phyloP scores from a whole-genome alignment of 208 protist species.

The Crithidia bombi region DNA sequence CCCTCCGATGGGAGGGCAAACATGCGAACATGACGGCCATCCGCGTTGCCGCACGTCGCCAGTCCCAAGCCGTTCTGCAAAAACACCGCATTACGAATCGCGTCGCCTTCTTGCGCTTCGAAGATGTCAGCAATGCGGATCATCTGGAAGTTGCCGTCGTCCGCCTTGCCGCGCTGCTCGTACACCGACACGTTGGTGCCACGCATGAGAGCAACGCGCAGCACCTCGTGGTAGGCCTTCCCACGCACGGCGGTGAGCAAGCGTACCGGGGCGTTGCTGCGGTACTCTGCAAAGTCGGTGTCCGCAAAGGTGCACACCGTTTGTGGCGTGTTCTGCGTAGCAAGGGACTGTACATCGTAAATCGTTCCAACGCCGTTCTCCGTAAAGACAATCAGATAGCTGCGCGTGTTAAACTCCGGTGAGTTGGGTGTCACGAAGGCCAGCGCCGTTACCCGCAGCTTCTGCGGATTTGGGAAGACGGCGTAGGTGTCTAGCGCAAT shows the following conservation, averaged over 20 bases:
- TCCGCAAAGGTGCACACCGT: constrained; percentile 60
- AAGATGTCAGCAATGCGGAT: constrained; percentile 46
- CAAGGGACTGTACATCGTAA: constrained; percentile 50
- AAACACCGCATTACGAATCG: constrained; percentile 52
- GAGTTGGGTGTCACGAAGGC: constrained; percentile 48
- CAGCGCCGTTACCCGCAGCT: constrained; percentile 55
- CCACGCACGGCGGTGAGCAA: constrained; percentile 57
- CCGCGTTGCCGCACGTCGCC: constrained; percentile 63
- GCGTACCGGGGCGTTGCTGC: constrained; percentile 39
- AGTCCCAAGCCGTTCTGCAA: constrained; percentile 59
- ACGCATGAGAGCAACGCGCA: constrained; percentile 54
- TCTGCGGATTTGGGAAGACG: constrained; percentile 46
- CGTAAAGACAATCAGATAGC: constrained; percentile 63
- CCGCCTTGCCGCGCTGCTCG: constrained; percentile 43
- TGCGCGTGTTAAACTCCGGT: constrained; percentile 73
- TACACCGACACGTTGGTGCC: constrained; percentile 56
- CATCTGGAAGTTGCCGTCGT: constrained; percentile 44
- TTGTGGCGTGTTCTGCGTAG: constrained; percentile 37
- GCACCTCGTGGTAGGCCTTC: constrained; percentile 67
- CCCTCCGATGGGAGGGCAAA: constrained; percentile 47
- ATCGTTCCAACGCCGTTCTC: constrained; percentile 64
- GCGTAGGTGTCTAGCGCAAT: constrained; percentile 26
- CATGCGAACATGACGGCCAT: constrained; percentile 62
- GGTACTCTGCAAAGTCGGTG: constrained; percentile 56
- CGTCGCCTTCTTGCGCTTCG: constrained; percentile 58